These are phyloP conservation scores for Tulasnella sp. DNA, from an alignment of 768 basidiomycete genomes.

Conservation along the genomic window DNA sequence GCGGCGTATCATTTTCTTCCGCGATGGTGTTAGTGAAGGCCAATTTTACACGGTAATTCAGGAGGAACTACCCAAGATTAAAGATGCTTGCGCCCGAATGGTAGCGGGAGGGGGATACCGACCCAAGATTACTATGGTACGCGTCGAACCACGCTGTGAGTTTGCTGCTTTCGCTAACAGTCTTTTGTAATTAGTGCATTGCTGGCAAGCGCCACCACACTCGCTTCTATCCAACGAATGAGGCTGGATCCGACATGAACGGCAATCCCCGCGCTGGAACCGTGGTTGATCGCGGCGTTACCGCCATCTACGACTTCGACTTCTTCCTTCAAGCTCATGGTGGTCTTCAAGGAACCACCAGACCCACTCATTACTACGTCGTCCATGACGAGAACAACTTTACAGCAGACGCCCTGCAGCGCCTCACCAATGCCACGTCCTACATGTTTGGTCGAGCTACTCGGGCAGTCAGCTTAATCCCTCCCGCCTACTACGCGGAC, in stretches of 20 bases:
- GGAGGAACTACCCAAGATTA: conserved; percentile 60
- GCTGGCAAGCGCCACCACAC: conserved; percentile 75
- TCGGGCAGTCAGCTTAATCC: conserved; percentile 75
- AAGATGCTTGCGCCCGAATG: conserved; percentile 59
- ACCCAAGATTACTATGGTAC: conserved; percentile 58
- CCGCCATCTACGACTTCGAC: conserved; percentile 54
- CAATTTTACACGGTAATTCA: conserved; percentile 63
- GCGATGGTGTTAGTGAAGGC: conserved; percentile 65
- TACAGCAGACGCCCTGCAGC: conserved; percentile 68
- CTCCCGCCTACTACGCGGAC: conserved; percentile 55
- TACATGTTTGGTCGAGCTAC: conserved; percentile 82
- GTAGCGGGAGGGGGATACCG: conserved; percentile 49
- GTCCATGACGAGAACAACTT: conserved; percentile 73
- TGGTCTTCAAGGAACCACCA: conserved; percentile 40
- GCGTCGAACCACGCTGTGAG: background rate
- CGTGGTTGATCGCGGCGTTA: conserved; percentile 74
- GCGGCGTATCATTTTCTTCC: conserved; percentile 64
- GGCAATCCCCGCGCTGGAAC: conserved; percentile 80
- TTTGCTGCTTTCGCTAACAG: background rate
- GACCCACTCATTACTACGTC: conserved; percentile 72
- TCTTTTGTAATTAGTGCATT: conserved; percentile 39
- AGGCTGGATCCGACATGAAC: conserved; percentile 50
- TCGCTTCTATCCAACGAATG: conserved; percentile 56
- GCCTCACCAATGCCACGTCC: conserved; percentile 62
- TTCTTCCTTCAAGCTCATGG: conserved; percentile 49